Base-by-base conservation (phyloP, 768 basidiomycete genomes). In the Tylopilus vinaceipallidus region DNA sequence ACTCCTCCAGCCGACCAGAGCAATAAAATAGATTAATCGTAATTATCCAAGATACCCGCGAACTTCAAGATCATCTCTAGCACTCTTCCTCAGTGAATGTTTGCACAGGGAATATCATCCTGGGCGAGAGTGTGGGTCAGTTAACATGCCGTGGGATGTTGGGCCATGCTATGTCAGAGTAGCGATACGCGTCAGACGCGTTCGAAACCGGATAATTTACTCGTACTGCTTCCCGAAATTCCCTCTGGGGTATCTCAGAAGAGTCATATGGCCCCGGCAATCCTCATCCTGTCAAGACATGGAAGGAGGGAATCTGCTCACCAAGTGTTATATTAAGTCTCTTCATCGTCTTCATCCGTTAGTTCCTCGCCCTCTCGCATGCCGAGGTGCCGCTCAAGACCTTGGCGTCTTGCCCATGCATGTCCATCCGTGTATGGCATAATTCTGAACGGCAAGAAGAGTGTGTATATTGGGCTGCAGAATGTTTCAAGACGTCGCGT, bases 231-330 rank as follows among this genome's bases (percentile, higher is more conserved):
- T 64, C 35, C 62, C 30, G 47, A 60, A 55, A 50, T 24, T 33
- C 45, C 48, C 42, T 23, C 11, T 22, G 52, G 59, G 57, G 38
- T n/a, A 54, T 59, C 64, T 67, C 62, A 70, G 66, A 75, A 85
- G 84, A 59, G 82, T 89, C 88, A 82, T 87, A 83, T 90, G 88
- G 88, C 88, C 88, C 87, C 88, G 88, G 87, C 68, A 46, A 56
- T 42, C 37, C 53, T 68, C 86, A 84, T 88, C 86, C 43, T 34
- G 20, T 8, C 10, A 12, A 3, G 23, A 17, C 22, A 29, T 20
- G 36, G 4, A 0, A 0, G 6, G 19, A 10, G 10, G 33, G 19
- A 19, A 10, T 20, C 3, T 16, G 41, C 62, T 45, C 51, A 55
- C 61, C 23, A 29, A 3, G 29, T 40, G 16, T 7, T 11, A 4